These are phyloP conservation scores for Penicillium sclerotiorum DNA, from an alignment of 2,329 filamentous ascomycete genomes.

Conservation along the genomic window DNA sequence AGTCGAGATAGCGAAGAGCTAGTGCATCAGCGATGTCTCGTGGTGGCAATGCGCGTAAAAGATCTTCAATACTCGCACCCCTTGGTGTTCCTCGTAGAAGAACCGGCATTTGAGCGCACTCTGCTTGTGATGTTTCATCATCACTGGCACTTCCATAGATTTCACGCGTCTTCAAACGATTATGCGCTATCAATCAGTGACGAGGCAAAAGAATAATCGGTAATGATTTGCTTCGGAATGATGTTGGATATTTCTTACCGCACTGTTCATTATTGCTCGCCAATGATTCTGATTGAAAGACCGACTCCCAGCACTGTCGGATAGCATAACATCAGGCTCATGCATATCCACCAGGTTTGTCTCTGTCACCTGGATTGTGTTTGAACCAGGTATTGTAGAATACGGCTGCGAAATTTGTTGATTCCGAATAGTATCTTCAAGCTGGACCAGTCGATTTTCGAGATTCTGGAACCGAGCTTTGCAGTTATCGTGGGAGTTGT, in stretches of 20 bases:
- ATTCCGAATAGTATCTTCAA: background rate
- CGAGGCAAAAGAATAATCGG: background rate
- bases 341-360: background rate
- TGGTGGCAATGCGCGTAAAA: conserved; percentile 28
- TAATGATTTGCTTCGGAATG: background rate
- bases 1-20: conserved; percentile 30
- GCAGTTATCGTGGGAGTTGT: background rate
- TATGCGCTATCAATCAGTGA: background rate
- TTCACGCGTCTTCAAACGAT: background rate
- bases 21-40: conserved; percentile 25
- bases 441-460: background rate
- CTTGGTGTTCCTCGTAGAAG: conserved; percentile 10
- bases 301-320: background rate
- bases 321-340: background rate
- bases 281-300: background rate
- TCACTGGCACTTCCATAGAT: conserved; percentile 10
- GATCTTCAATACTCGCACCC: conserved; percentile 10
- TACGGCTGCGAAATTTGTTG: background rate
- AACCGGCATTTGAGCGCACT: conserved; percentile 17
- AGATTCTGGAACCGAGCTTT: background rate
- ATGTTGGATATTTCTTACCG: background rate
- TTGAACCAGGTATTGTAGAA: background rate
- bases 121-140: conserved; percentile 16
- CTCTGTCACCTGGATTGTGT: background rate
- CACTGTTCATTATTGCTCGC: background rate